Conservation (phyloP, 169 alveolate species). For the Plasmodium vivax region DNA sequence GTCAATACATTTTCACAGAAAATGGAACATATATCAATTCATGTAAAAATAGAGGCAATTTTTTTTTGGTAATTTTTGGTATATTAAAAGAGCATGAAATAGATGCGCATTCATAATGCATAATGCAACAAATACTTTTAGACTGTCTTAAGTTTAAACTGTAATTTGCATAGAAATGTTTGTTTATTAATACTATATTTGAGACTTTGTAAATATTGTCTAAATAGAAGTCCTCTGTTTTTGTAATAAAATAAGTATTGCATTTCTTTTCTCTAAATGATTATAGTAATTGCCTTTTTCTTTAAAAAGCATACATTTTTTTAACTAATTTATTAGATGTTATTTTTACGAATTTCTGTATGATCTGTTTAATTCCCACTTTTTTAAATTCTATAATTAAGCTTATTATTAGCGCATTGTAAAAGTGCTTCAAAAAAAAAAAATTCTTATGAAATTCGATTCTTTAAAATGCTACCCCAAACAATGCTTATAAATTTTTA, state of each 20-base stretch:
- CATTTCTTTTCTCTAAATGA: not conserved
- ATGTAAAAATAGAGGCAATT: not conserved
- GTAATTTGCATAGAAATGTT: not conserved
- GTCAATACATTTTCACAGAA: not conserved
- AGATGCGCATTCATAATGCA: not conserved
- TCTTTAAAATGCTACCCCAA: not conserved
- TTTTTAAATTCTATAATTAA: not conserved
- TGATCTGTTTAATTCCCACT: not conserved
- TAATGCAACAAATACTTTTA: not conserved
- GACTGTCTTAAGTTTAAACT: not conserved
- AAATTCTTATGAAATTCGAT: not conserved
- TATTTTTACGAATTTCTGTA: not conserved
- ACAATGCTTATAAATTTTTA: not conserved
- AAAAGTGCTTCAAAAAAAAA: not conserved
- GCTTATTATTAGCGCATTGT: not conserved
- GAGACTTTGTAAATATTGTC: not conserved
- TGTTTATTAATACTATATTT: not conserved
- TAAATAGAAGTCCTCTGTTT: not conserved
- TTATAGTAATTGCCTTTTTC: not conserved
- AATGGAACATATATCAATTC: not conserved
- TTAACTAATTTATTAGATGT: not conserved
- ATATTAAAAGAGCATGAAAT: not conserved
- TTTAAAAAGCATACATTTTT: not conserved
- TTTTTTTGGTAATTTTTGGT: not conserved
- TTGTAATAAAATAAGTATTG: not conserved